These are phyloP conservation scores for Ilyonectria robusta DNA, from an alignment of 2,329 filamentous ascomycete species.

Conservation along the genomic window DNA sequence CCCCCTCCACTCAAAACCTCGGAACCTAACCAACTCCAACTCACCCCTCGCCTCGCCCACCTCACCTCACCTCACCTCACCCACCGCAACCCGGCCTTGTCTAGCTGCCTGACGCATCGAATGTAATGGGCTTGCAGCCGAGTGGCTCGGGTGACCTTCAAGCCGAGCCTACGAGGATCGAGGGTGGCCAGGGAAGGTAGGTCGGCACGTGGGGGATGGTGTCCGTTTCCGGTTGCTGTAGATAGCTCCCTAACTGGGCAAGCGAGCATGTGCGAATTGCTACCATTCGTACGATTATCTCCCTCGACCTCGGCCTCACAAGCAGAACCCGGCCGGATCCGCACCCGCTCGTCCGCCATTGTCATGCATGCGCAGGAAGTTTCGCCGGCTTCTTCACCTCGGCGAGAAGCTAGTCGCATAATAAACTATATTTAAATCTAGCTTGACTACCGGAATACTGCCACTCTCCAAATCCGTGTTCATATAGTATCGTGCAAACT, in stretches of 20 bases:
- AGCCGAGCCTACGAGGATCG: neutral
- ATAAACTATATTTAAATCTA: constrained; percentile 1
- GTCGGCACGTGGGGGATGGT: constrained; percentile 3
- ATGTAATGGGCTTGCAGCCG: neutral
- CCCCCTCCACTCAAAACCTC: constrained; percentile 4
- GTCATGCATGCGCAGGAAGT: neutral
- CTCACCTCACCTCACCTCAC: constrained; percentile 8
- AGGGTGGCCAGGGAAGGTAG: constrained; percentile 13
- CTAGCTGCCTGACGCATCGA: constrained; percentile 5
- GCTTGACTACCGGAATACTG: neutral
- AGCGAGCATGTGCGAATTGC: constrained; percentile 25
- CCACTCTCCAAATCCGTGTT: neutral
- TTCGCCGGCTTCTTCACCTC: constrained; percentile 7
- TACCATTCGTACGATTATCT: constrained; percentile 10
- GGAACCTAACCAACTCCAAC: constrained; percentile 19
- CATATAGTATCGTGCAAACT: neutral
- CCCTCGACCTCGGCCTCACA: constrained; percentile 33
- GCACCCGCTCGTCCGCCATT: constrained; percentile 44
- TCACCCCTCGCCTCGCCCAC: constrained; percentile 13
- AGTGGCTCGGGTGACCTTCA: neutral
- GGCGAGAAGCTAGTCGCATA: constrained; percentile 5
- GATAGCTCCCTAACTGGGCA: neutral
- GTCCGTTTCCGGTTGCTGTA: constrained; percentile 18
- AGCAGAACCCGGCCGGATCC: constrained; percentile 39
- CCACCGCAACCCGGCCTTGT: neutral